A percentile compares a stretch with the other conserved stretches of the same genome.
These are phyloP conservation scores for Glycyrrhiza uralensis DNA, from an alignment of 306 rosid species.

Conservation along the genomic window DNA sequence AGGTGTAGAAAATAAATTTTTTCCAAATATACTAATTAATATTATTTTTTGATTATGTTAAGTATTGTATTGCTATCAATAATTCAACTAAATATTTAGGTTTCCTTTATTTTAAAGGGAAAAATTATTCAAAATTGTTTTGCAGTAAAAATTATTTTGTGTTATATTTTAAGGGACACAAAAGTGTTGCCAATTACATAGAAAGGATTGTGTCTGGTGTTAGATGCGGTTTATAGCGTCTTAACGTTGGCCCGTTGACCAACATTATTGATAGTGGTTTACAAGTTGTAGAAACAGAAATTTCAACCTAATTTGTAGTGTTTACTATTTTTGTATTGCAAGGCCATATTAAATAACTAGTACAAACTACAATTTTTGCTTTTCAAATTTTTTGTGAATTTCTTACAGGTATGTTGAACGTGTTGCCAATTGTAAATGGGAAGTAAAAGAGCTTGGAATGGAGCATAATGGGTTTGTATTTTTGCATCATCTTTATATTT, in stretches of 20 bases:
- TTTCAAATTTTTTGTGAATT: constrained; percentile 1
- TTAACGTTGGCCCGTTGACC: constrained; percentile 8
- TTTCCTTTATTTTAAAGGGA: constrained; percentile 8
- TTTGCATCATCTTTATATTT: constrained; percentile 23
- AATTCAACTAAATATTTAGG: background rate
- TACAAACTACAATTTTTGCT: background rate
- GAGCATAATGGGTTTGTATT: constrained; percentile 94
- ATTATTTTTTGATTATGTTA: background rate
- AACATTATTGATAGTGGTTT: background rate
- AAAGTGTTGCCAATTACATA: background rate
- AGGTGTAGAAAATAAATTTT: background rate
- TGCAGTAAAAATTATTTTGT: background rate
- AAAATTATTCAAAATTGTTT: background rate
- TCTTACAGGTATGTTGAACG: constrained; percentile 85
- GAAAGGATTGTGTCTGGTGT: constrained; percentile 3
- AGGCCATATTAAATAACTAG: background rate
- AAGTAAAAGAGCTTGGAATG: constrained; percentile 89
- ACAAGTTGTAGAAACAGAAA: background rate
- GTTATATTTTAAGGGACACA: background rate
- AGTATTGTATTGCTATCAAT: constrained; percentile 8
- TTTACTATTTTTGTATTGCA: background rate
- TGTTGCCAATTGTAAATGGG: constrained; percentile 91
- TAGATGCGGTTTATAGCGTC: background rate
- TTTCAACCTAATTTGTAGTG: background rate
- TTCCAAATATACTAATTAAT: constrained; percentile 5